Evolutionary conservation across 768 basidiomycete species (phyloP), one percentile per base, ranked within the genome.

Genomic region (Tricholoma terreum): DNA sequence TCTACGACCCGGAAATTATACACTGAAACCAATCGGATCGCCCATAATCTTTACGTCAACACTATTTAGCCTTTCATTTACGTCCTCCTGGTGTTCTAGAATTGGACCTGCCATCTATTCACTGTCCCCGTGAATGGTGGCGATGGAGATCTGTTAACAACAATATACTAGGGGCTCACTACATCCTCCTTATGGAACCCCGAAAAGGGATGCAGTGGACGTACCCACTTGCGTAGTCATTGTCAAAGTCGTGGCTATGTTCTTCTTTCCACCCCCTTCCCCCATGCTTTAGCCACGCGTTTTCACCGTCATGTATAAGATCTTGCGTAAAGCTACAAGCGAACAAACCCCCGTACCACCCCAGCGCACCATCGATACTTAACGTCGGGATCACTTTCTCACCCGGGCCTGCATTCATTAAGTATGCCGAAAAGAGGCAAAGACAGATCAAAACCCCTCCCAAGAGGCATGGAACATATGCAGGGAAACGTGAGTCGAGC

Each of bases 211-310:
- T 46, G 46, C 27, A 15, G 46, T 49, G 46, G 46, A 27, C 30
- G 46, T 17, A 31, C 19, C 15, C 30, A 30, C 30, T 17, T 49
- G 22, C 30, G 46, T 27, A 49, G 46, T 45, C 31, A 10, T 55
- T 46, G 54, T 55, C 43, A 48, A 49, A 21, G 33, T 43, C 45
- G 54, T 45, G 54, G 55, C 55, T 43, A 56, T 57, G 43, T 27
- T 53, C 40, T 52, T 60, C 42, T 45, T 48, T 38, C 33, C 34
- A 21, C 36, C 55, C 17, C 50, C 17, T 19, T 24, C 24, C 21
- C 24, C 42, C 51, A 46, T 57, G 55, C 51, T 46, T 52, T 60
- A 27, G 45, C 34, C 42, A 57, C 33, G 22, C 45, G 22, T 34
- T 46, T 12, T 31, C 30, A 17, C 17, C n/a, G 21, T 12, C 12